phyloP scores from a whole-genome alignment of 257 asterid species.

The Cordia subcordata region DNA sequence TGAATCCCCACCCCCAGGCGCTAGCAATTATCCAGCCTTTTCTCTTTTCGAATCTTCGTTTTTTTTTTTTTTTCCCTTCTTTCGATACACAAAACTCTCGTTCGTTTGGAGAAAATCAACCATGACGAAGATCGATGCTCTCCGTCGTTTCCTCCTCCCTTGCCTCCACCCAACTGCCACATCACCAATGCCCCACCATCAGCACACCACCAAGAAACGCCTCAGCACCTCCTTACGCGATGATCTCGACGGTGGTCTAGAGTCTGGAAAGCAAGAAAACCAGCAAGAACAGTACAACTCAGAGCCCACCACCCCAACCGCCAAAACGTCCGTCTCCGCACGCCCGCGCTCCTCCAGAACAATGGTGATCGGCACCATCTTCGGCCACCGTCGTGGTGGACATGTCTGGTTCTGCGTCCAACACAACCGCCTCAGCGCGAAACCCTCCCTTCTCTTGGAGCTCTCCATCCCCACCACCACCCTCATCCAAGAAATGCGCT shows the following conservation, averaged over 20 bases:
- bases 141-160: slow-evolving; percentile 82
- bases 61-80: background rate
- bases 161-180: slow-evolving; percentile 47
- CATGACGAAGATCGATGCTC: slow-evolving; percentile 68
- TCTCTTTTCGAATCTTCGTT: background rate
- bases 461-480: slow-evolving; percentile 76
- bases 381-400: slow-evolving; percentile 79
- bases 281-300: slow-evolving; percentile 24
- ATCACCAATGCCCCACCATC: slow-evolving; percentile 28
- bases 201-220: slow-evolving; percentile 60
- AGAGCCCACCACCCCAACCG: slow-evolving; percentile 35
- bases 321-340: slow-evolving; percentile 20
- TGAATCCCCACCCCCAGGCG: slow-evolving; percentile 1
- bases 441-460: slow-evolving; percentile 71
- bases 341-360: slow-evolving; percentile 77
- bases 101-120: slow-evolving; percentile 5
- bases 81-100: background rate
- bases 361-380: slow-evolving; percentile 91
- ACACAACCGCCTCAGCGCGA: slow-evolving; percentile 55
- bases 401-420: slow-evolving; percentile 95
- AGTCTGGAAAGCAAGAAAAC: slow-evolving; percentile 9
- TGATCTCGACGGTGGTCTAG: slow-evolving; percentile 40
- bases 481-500: slow-evolving; percentile 75
- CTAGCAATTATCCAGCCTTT: background rate
- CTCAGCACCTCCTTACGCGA: slow-evolving; percentile 91